Base-by-base conservation (phyloP, 805 yeast species). In the Vanderwaltozyma polyspora region DNA sequence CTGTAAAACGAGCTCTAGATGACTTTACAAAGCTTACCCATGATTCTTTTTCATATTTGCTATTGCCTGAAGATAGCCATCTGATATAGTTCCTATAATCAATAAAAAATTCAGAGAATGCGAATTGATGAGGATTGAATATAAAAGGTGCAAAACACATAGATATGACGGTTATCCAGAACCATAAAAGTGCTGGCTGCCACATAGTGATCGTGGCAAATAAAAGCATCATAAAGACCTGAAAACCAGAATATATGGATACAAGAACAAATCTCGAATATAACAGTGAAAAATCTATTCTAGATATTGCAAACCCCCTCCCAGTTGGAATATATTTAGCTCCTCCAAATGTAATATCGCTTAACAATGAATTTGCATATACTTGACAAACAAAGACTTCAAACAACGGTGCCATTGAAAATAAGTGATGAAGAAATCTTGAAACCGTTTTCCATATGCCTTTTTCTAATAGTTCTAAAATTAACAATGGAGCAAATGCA, bases 331-430 rank as follows among this genome's bases (percentile, higher is more conserved):
- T 80, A 52, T 89, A 89, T 35, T 76, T 70, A 1, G 97, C 97
- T 31, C 94, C 94, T 4, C 97, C 97, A 60, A 81, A 79, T 1
- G 86, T 69, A 32, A 89, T 65, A 57, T 87, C 91, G 33, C 74
- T 72, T 31, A 74, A 60, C 45, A 89, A 63, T 1, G 95, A 71
- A 46, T 74, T 73, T 4, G 96, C 82, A 55, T 89, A 89, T 7
- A 87, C 79, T 58, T 87, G 95, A 55, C 96, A 85, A 7, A 84
- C 95, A 60, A 89, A 86, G 6, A 89, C 96, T 55, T 89, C 97
- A 60, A 89, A 89, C 35, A 87, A 60, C 2, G 96, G 96, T 2
- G 96, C 81, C 39, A 87, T 57, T 0, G 95, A 86, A 22, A 73
- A 52, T 37, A 89, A 66, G 49, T 89, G 97, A 54, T 71, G 73